A percentile compares a stretch with the other conserved stretches of the same genome.
Evolutionary conservation across 345 rosid species (phyloP).

Genomic region (Ceriops zippeliana): DNA sequence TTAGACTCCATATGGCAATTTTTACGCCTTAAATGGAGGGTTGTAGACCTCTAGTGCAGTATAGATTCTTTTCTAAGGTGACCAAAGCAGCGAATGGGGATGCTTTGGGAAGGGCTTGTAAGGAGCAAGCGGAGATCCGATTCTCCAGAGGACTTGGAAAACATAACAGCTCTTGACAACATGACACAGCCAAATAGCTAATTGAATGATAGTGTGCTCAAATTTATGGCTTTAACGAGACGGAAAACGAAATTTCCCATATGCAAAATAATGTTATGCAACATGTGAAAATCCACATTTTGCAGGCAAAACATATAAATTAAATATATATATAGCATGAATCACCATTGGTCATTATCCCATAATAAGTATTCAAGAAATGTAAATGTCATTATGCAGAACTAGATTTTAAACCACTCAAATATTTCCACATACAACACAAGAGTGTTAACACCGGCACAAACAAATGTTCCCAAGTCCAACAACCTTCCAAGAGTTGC

Average conservation of each 20-base stretch:
- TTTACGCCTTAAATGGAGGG: too few relatives aligned
- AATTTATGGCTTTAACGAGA: not conserved
- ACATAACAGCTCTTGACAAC: too few relatives aligned
- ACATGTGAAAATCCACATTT: too few relatives aligned
- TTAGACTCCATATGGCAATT: too few relatives aligned
- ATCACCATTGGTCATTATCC: not conserved
- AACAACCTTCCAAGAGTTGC: not conserved
- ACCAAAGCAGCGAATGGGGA: too few relatives aligned
- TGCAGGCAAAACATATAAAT: not conserved
- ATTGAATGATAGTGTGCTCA: not conserved
- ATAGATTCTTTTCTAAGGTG: too few relatives aligned
- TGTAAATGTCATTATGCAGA: not conserved
- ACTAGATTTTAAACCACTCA: not conserved
- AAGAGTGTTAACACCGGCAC: not conserved
- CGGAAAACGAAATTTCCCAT: not conserved
- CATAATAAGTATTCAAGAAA: not conserved
- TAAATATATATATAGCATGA: not conserved
- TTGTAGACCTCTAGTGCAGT: too few relatives aligned
- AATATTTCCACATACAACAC: not conserved
- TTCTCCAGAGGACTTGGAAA: too few relatives aligned
- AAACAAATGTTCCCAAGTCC: not conserved
- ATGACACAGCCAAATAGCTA: too few relatives aligned
- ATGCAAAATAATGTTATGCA: too few relatives aligned
- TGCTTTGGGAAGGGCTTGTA: too few relatives aligned
- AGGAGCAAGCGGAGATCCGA: too few relatives aligned